Conservation (phyloP, 306 rosid genomes). For the Pterocarpus macrocarpus region DNA sequence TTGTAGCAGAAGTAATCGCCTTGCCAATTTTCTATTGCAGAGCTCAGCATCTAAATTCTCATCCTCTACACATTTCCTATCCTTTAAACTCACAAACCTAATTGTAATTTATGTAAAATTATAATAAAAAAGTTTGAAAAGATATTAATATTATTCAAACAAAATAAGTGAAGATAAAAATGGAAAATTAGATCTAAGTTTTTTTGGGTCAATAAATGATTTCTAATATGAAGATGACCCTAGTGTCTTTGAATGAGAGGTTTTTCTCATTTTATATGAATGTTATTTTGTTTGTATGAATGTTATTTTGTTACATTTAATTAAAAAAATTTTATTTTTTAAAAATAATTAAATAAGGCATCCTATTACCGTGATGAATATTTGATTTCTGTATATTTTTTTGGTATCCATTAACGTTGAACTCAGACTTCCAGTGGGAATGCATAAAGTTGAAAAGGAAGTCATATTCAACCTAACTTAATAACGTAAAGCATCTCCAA, state of each 20-base stretch:
- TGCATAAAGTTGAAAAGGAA: constrained; percentile 55
- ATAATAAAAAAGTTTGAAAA: too few relatives aligned
- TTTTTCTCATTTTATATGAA: too few relatives aligned
- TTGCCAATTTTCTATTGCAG: constrained; percentile 62
- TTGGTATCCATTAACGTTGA: constrained; percentile 59
- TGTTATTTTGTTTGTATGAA: too few relatives aligned
- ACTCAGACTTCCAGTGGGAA: constrained; percentile 59
- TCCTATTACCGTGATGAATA: constrained; percentile 52
- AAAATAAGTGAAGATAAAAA: too few relatives aligned
- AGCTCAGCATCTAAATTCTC: constrained; percentile 61
- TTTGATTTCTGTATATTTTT: constrained; percentile 58
- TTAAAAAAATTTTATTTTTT: too few relatives aligned
- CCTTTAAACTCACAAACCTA: constrained; percentile 10
- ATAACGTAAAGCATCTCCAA: constrained; percentile 56
- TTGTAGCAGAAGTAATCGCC: constrained; percentile 47
- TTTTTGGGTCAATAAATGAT: too few relatives aligned
- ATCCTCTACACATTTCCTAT: constrained; percentile 56
- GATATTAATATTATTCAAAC: too few relatives aligned
- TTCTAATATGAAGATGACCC: too few relatives aligned
- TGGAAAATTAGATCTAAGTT: too few relatives aligned
- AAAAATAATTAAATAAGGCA: not conserved
- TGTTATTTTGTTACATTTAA: too few relatives aligned
- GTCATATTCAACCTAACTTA: constrained; percentile 82
- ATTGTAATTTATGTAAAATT: too few relatives aligned
- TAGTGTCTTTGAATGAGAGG: too few relatives aligned